Percentiles rank a stretch among this genome's conserved stretches.
Evolutionary conservation across 2,329 filamentous ascomycete genomes (phyloP).

Genomic region (Hypoxylon sp.): DNA sequence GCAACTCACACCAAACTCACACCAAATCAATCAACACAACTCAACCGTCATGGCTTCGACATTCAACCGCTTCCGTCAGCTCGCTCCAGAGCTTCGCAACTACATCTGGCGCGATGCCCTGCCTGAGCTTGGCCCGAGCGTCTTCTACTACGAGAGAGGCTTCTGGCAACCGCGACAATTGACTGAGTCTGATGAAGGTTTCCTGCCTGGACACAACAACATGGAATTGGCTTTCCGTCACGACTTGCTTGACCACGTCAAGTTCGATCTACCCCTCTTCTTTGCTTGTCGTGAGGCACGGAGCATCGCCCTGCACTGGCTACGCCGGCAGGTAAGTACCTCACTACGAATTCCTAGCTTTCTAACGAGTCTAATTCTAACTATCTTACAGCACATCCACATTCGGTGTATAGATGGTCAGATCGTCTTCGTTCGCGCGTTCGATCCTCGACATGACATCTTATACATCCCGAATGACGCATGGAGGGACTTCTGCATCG

Average conservation of each 20-base stretch:
- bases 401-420: neutral
- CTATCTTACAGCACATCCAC: neutral
- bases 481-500: neutral
- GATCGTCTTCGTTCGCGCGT: neutral
- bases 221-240: neutral
- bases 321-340: neutral
- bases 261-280: neutral
- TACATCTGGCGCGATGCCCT: neutral
- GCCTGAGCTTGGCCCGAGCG: neutral
- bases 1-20: neutral
- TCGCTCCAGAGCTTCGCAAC: neutral
- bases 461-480: neutral
- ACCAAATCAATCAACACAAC: neutral
- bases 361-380: neutral
- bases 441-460: neutral
- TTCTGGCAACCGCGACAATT: neutral
- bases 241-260: neutral
- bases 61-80: neutral
- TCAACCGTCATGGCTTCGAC: neutral
- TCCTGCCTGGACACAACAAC: neutral
- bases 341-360: neutral
- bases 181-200: conserved; percentile 1
- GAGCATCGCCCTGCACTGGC: neutral
- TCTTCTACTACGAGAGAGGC: neutral
- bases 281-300: neutral